A percentile compares a stretch with the other conserved stretches of the same genome.
Conservation (phyloP, 2,329 filamentous ascomycete genomes). For the Claviceps africana region DNA sequence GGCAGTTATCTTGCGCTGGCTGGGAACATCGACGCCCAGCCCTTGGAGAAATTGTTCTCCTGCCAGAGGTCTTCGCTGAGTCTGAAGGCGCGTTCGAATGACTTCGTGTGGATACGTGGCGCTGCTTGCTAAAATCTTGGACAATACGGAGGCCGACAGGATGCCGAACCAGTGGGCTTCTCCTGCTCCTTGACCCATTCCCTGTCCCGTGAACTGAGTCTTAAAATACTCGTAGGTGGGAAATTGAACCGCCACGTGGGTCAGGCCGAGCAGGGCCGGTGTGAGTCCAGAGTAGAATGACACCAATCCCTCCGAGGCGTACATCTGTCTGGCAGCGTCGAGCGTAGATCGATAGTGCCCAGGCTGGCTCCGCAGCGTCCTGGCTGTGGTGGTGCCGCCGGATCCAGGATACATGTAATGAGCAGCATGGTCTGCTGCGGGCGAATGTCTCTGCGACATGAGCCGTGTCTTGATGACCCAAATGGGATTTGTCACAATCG, state of each 20-base stretch:
- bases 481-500: conserved; percentile 89
- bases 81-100: conserved; percentile 82
- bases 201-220: conserved; percentile 73
- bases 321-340: conserved; percentile 94
- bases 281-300: conserved; percentile 95
- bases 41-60: conserved; percentile 38
- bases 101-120: conserved; percentile 97
- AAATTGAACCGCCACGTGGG: conserved; percentile 94
- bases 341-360: conserved; percentile 87
- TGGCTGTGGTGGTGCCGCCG: conserved; percentile 38
- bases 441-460: conserved; percentile 72
- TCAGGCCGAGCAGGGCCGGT: conserved; percentile 78
- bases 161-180: conserved; percentile 67
- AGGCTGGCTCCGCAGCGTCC: conserved; percentile 46
- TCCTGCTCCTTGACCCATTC: conserved; percentile 55
- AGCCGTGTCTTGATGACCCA: conserved; percentile 98
- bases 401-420: conserved; percentile 33
- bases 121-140: conserved; percentile 86
- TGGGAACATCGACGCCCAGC: conserved; percentile 27
- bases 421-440: conserved; percentile 30
- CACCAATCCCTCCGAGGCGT: conserved; percentile 68
- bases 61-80: conserved; percentile 62
- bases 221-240: conserved; percentile 92
- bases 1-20: conserved; percentile 14
- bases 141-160: conserved; percentile 75